A percentile compares a stretch with the other conserved stretches of the same genome.
Conservation (phyloP, 2,329 filamentous ascomycete species). For the Aphanoascus verrucosus region DNA sequence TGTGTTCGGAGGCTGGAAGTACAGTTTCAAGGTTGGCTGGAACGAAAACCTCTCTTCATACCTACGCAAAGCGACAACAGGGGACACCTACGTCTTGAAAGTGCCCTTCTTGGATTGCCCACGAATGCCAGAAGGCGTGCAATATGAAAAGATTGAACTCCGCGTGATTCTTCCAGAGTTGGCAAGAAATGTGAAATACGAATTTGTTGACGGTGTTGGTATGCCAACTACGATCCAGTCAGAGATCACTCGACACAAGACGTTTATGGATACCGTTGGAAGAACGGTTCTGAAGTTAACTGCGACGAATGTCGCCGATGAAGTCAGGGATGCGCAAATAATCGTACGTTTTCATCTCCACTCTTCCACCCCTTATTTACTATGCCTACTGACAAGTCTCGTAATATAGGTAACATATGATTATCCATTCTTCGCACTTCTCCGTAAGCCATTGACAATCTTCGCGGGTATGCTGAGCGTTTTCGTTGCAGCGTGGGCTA, state of each 20-base stretch:
- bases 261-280: conserved; percentile 87
- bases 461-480: conserved; percentile 62
- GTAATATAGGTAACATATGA: conserved; percentile 81
- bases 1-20: conserved; percentile 96
- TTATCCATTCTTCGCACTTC: conserved; percentile 59
- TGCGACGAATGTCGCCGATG: conserved; percentile 79
- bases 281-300: conserved; percentile 72
- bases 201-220: conserved; percentile 72
- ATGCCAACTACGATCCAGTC: conserved; percentile 44
- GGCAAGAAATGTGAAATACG: conserved; percentile 50
- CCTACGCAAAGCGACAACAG: conserved; percentile 51
- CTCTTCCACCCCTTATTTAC: neutral
- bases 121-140: conserved; percentile 70
- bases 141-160: conserved; percentile 70
- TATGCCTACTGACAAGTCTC: too few relatives aligned
- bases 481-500: conserved; percentile 61
- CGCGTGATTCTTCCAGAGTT: conserved; percentile 85
- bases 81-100: conserved; percentile 70
- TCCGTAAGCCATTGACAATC: conserved; percentile 79
- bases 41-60: conserved; percentile 73
- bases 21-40: conserved; percentile 94
- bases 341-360: conserved; percentile 41
- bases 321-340: conserved; percentile 71
- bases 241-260: conserved; percentile 59
- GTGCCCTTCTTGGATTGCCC: conserved; percentile 91